Conservation (phyloP, 768 basidiomycete genomes). For the Hericium coralloides region DNA sequence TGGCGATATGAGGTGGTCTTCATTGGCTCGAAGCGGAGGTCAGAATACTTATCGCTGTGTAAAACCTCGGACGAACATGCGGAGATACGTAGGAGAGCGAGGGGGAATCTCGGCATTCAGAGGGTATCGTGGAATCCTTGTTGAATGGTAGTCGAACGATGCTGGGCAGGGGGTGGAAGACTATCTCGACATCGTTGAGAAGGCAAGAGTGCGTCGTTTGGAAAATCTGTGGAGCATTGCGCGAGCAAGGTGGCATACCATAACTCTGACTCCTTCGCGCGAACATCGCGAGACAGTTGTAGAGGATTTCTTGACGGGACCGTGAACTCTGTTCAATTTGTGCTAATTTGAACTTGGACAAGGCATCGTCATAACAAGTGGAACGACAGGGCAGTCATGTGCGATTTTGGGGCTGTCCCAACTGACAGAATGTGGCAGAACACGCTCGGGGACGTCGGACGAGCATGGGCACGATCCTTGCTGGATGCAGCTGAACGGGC, state of each 20-base stretch:
- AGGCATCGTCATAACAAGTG: too few species aligned
- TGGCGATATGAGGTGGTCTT: background rate
- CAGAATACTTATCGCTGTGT: background rate
- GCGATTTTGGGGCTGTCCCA: background rate
- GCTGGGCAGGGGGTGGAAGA: background rate
- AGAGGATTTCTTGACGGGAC: background rate
- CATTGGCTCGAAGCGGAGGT: background rate
- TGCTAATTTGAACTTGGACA: too few species aligned
- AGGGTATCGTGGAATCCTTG: too few species aligned
- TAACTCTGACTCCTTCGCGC: background rate
- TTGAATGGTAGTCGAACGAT: too few species aligned
- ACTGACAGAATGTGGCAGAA: background rate
- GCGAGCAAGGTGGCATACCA: background rate
- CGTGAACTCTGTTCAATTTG: too few species aligned
- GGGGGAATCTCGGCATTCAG: background rate
- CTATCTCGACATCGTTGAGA: background rate
- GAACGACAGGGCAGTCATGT: too few species aligned
- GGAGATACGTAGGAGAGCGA: background rate
- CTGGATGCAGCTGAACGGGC: too few species aligned
- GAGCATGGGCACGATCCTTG: too few species aligned
- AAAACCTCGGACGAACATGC: background rate
- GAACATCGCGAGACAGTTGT: background rate
- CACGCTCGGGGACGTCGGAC: too few species aligned
- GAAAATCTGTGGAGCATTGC: background rate
- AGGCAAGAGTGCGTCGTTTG: background rate